These are phyloP conservation scores for Coleophoma eucalyptorum DNA, from an alignment of 2,329 filamentous ascomycete species.

Conservation along the genomic window DNA sequence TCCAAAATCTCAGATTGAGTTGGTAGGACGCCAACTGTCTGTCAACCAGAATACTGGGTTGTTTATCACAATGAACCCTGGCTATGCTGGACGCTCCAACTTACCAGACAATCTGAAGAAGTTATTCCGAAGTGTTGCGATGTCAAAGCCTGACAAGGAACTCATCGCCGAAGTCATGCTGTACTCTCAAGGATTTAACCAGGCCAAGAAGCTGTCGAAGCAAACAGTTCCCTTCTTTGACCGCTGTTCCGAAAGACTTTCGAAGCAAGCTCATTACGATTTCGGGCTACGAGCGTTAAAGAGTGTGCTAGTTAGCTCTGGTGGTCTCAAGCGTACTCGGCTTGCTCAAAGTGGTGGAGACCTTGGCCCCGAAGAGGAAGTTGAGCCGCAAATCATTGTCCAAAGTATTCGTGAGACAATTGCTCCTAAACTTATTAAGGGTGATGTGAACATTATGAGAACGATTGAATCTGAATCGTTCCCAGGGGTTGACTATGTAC, in stretches of 20 bases:
- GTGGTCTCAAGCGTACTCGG: slow-evolving; percentile 85
- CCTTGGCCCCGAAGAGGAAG: slow-evolving; percentile 63
- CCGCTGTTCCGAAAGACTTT: slow-evolving; percentile 73
- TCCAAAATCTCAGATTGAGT: slow-evolving; percentile 83
- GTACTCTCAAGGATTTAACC: slow-evolving; percentile 98
- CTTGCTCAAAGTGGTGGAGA: slow-evolving; percentile 55
- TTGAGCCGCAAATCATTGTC: slow-evolving; percentile 96
- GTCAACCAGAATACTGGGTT: slow-evolving; percentile 95
- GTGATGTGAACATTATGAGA: slow-evolving; percentile 86
- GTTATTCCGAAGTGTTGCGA: slow-evolving; percentile 96
- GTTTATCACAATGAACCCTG: slow-evolving; percentile 99
- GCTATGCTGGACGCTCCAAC: slow-evolving; percentile 96
- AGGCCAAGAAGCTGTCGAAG: slow-evolving; percentile 89
- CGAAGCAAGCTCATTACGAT: slow-evolving; percentile 98
- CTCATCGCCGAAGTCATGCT: slow-evolving; percentile 99
- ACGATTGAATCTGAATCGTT: slow-evolving; percentile 82
- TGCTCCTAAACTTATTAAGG: slow-evolving; percentile 90
- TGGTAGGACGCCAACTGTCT: slow-evolving; percentile 84
- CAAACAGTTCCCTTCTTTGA: slow-evolving; percentile 99
- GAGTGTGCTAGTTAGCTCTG: slow-evolving; percentile 96
- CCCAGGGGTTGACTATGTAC: slow-evolving; percentile 88
- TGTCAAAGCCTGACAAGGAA: slow-evolving; percentile 99
- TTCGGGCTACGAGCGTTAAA: slow-evolving; percentile 97
- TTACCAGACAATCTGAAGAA: slow-evolving; percentile 99
- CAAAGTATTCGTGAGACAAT: slow-evolving; percentile 98